Evolutionary conservation across 2,329 filamentous ascomycete genomes (phyloP), one percentile per base, ranked within the genome.

Genomic region (Aureobasidium zeae): DNA sequence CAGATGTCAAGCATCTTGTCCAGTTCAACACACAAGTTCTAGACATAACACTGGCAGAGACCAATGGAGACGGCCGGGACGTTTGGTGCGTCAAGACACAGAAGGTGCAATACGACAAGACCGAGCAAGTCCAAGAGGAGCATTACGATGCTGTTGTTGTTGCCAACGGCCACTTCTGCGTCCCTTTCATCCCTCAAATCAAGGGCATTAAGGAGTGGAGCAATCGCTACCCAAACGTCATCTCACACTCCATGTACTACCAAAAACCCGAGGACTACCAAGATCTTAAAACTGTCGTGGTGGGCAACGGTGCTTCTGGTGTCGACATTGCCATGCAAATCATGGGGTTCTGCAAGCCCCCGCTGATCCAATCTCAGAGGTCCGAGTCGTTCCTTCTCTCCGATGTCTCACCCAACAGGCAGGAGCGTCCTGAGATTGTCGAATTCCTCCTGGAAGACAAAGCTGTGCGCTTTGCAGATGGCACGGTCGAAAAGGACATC

Each of bases 231-330:
- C 67, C 68, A 0, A 59, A 60, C 15, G 44, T 46, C 5, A 65
- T 72, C 20, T 57, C 58, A 0, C 69, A 71, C 55, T 86, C 87
- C 1, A 94, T 91, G 59, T 77, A 78, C 46, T 96, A 87, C 57
- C 79, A 87, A 29, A 71, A 63, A 0, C 74, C 84, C 0, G 71
- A 76, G 13, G 55, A 66, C 0, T 94, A 81, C 54, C 57, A 59
- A 1, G 71, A 67, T 22, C 36, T 22, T 17, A 93, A 85, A 61
- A 83, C 91, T 9, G 62, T 95, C 4, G 73, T 95, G 0, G 78
- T 95, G 0, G 89, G 89, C 8, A 91, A 86, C 54, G 82, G 82
- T 0, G 83, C 87, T 0, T 94, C 86, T 0, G 89, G 86, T 0
- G 65, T 86, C 12, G 89, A 96, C 56, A 86, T 96, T 53, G 81